phyloP scores from a whole-genome alignment of 148 eudicot species.

The Amaranthus cruentus region DNA sequence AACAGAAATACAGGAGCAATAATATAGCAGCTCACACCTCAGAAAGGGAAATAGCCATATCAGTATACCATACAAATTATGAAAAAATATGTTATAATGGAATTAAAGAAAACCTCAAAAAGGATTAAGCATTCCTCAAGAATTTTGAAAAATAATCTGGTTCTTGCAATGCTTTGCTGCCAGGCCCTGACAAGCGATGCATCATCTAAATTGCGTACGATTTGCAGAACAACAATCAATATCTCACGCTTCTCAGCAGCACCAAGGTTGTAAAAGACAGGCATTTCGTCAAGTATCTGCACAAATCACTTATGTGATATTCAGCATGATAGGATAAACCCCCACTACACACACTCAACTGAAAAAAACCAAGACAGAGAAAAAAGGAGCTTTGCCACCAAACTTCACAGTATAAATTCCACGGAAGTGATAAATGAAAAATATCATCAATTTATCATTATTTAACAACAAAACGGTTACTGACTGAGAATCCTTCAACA shows the following conservation, averaged over 20 bases:
- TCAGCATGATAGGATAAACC: background rate
- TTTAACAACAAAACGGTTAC: background rate
- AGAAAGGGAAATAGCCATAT: background rate
- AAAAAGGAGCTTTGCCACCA: too few relatives aligned
- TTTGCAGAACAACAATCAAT: conserved; percentile 79
- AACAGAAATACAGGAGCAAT: background rate
- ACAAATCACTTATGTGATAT: conserved; percentile 9
- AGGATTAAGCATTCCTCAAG: conserved; percentile 84
- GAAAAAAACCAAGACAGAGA: background rate
- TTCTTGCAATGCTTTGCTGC: conserved; percentile 98
- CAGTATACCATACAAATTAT: background rate
- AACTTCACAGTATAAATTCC: background rate
- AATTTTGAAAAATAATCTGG: conserved; percentile 94
- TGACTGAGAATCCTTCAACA: background rate
- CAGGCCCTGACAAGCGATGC: conserved; percentile 89
- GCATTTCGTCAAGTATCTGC: conserved; percentile 99
- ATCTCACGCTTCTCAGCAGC: conserved; percentile 94
- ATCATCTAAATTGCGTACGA: conserved; percentile 91
- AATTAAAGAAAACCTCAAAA: conserved; percentile 62
- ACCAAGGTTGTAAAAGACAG: conserved; percentile 92
- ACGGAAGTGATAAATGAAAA: background rate
- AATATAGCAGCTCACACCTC: background rate
- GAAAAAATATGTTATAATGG: background rate
- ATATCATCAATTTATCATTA: background rate
- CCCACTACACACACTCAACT: background rate